Evolutionary conservation across 2,329 filamentous ascomycete species (phyloP).

Genomic region (Fusarium sterilihyphosum): DNA sequence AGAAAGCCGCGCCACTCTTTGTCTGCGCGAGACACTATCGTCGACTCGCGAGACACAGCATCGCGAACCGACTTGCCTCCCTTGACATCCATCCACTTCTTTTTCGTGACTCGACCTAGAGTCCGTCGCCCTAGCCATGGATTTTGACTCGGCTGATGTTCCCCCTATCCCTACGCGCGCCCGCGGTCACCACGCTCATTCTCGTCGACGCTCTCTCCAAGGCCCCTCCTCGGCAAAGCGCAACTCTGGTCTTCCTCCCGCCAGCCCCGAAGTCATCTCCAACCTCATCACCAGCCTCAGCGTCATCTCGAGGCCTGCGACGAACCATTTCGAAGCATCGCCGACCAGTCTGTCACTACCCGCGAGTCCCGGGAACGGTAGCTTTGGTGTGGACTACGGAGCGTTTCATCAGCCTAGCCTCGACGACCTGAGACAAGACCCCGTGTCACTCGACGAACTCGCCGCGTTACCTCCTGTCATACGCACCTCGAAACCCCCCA

Average conservation of each 20-base stretch:
- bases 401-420: slow-evolving; percentile 65
- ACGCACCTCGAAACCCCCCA: slow-evolving; percentile 83
- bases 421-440: slow-evolving; percentile 59
- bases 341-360: slow-evolving; percentile 54
- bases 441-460: slow-evolving; percentile 65
- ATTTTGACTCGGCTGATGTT: slow-evolving; percentile 40
- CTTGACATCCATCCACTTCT: slow-evolving; percentile 32
- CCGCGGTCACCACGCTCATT: slow-evolving; percentile 29
- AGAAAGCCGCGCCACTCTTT: slow-evolving; percentile 8
- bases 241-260: slow-evolving; percentile 50
- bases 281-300: slow-evolving; percentile 75
- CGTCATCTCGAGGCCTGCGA: slow-evolving; percentile 74
- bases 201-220: slow-evolving; percentile 29
- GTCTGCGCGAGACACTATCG: slow-evolving; percentile 17
- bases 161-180: slow-evolving; percentile 48
- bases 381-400: slow-evolving; percentile 80
- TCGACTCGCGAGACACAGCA: not conserved
- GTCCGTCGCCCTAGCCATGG: slow-evolving; percentile 41
- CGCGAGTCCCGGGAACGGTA: slow-evolving; percentile 56
- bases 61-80: slow-evolving; percentile 2
- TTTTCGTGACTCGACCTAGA: slow-evolving; percentile 7
- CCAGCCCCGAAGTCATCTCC: slow-evolving; percentile 76
- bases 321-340: slow-evolving; percentile 73
- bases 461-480: slow-evolving; percentile 76
- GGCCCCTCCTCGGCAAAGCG: slow-evolving; percentile 25